phyloP scores from a whole-genome alignment of 495 filamentous ascomycete species.

The Ramalina peruviana region DNA sequence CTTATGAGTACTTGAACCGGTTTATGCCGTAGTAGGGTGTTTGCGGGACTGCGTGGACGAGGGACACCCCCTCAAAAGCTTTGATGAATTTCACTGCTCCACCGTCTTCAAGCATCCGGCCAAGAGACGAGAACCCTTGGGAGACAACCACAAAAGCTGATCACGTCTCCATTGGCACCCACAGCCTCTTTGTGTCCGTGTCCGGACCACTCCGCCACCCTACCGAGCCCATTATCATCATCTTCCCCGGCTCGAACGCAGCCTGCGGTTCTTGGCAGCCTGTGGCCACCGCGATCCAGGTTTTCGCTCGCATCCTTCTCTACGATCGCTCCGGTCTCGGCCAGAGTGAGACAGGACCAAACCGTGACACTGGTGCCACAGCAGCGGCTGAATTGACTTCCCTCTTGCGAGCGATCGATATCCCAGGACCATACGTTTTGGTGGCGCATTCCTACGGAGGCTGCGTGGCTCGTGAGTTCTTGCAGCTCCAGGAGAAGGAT shows the following conservation, averaged over 20 bases:
- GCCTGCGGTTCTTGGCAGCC: conserved; percentile 29
- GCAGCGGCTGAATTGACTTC: conserved; percentile 23
- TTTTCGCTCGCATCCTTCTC: conserved; percentile 22
- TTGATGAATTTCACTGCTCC: too few species aligned
- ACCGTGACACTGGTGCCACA: conserved; percentile 9
- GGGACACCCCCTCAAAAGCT: too few species aligned
- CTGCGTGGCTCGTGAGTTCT: conserved; percentile 33
- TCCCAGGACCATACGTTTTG: conserved; percentile 26
- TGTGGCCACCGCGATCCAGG: conserved; percentile 21
- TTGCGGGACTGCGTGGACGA: too few species aligned
- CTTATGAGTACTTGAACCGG: too few species aligned
- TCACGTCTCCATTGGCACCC: conserved; percentile 22
- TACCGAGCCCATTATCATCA: conserved; percentile 25
- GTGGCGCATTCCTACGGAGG: conserved; percentile 40
- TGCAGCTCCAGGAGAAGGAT: conserved; percentile 21
- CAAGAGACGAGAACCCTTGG: too few species aligned
- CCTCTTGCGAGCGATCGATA: conserved; percentile 15
- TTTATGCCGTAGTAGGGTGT: too few species aligned
- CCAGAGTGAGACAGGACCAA: conserved; percentile 19
- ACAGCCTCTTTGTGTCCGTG: conserved; percentile 22
- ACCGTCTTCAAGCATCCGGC: too few species aligned
- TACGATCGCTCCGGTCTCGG: conserved; percentile 32
- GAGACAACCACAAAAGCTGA: not conserved
- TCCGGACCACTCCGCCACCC: conserved; percentile 15
- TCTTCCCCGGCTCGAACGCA: conserved; percentile 33